These are phyloP conservation scores for Rhodotorula sp. DNA, from an alignment of 1,284 basidiomycete species.

Conservation along the genomic window DNA sequence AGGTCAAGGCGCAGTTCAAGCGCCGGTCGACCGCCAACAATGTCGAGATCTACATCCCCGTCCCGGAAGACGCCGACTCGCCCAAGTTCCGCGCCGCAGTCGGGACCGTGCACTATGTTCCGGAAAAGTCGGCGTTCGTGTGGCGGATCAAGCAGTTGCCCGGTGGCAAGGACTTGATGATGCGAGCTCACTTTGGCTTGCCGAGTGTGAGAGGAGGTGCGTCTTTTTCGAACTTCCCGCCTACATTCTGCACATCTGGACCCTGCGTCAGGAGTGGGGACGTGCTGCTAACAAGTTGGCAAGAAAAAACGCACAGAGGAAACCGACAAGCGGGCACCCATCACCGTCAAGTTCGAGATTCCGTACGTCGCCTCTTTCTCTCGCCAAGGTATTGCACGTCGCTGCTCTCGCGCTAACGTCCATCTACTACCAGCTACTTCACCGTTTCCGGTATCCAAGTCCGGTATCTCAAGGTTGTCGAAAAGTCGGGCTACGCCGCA, in stretches of 20 bases:
- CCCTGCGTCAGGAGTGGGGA: not conserved
- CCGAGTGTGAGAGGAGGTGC: slow-evolving; percentile 81
- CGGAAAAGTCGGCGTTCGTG: slow-evolving; percentile 92
- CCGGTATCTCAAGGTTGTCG: slow-evolving; percentile 92
- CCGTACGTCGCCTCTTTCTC: slow-evolving; percentile 52
- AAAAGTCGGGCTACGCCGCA: slow-evolving; percentile 92
- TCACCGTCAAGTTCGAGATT: slow-evolving; percentile 96
- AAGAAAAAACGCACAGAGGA: slow-evolving; percentile 64
- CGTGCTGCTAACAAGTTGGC: not conserved
- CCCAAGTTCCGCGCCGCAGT: slow-evolving; percentile 93
- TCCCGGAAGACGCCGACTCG: slow-evolving; percentile 96
- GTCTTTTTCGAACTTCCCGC: slow-evolving; percentile 43
- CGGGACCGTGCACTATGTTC: slow-evolving; percentile 88
- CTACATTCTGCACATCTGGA: not conserved
- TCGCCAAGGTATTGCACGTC: not conserved
- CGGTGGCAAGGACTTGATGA: slow-evolving; percentile 87
- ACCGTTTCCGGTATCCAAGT: slow-evolving; percentile 86
- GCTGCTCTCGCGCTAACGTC: not conserved
- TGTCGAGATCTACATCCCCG: slow-evolving; percentile 96
- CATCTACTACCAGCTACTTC: slow-evolving; percentile 29
- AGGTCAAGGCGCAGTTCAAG: slow-evolving; percentile 95
- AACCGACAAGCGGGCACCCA: slow-evolving; percentile 84
- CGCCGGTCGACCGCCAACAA: slow-evolving; percentile 94
- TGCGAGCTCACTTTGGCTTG: slow-evolving; percentile 93
- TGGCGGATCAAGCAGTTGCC: slow-evolving; percentile 98